Conservation (phyloP, 306 rosid genomes). For the Gillenia trifoliata region DNA sequence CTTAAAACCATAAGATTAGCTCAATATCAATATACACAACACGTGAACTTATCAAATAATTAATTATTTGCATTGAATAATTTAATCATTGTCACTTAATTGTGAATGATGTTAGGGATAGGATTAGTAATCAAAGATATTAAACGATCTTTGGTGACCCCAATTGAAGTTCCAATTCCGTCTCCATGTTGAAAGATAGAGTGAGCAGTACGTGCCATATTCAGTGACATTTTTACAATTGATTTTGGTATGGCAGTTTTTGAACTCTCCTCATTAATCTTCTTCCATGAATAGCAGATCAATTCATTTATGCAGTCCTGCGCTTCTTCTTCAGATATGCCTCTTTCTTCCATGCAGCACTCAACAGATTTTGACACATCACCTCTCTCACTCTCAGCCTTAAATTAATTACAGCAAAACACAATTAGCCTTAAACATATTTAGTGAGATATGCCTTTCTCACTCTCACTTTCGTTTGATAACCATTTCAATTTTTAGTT, state of each 20-base stretch:
- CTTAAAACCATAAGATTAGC: too few species aligned
- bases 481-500: too few species aligned
- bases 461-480: background rate
- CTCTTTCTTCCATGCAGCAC: conserved; percentile 24
- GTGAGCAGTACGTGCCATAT: conserved; percentile 30
- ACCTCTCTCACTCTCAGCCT: conserved; percentile 32
- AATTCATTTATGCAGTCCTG: background rate
- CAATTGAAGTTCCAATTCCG: conserved; percentile 23
- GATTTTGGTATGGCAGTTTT: conserved; percentile 14
- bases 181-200: conserved; percentile 24
- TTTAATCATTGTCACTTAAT: background rate
- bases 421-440: too few species aligned
- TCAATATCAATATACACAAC: too few species aligned
- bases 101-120: background rate
- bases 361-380: conserved; percentile 28
- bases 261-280: conserved; percentile 14
- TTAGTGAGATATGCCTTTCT: too few species aligned
- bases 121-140: conserved; percentile 17
- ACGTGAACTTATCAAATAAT: background rate
- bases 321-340: conserved; percentile 23
- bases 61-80: too few species aligned
- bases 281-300: conserved; percentile 16
- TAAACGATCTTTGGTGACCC: conserved; percentile 20
- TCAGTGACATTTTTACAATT: conserved; percentile 3
- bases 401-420: too few species aligned